phyloP scores from a whole-genome alignment of 352 stramenopile genomes.

The Globisporangium viniferum region DNA sequence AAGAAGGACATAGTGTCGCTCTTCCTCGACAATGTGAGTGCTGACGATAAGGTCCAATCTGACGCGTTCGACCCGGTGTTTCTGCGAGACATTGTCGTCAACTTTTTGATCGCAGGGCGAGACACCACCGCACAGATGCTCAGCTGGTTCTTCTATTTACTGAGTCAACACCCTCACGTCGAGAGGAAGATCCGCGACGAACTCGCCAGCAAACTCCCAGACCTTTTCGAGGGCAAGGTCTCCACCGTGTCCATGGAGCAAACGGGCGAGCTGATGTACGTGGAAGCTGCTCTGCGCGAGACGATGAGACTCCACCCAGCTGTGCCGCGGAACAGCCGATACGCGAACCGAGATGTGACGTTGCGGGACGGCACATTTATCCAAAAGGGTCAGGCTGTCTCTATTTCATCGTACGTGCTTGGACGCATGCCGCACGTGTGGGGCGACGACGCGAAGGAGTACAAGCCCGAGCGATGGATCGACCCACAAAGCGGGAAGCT shows the following conservation, averaged over 20 bases:
- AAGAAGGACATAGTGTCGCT: no score
- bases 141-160: neutral
- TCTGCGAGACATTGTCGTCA: neutral
- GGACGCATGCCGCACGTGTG: slow-evolving; percentile 20
- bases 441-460: slow-evolving; percentile 48
- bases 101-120: neutral
- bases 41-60: neutral
- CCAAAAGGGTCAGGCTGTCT: neutral
- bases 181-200: neutral
- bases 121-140: neutral
- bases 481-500: slow-evolving; percentile 13
- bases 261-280: neutral
- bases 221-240: neutral
- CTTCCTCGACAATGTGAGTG: neutral
- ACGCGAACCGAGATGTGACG: neutral
- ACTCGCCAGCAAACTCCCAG: neutral
- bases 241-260: neutral
- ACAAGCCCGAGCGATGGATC: slow-evolving; percentile 55
- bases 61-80: neutral
- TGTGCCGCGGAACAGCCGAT: neutral
- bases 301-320: neutral
- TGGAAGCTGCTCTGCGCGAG: neutral
- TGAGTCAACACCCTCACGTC: neutral
- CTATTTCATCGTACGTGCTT: neutral
- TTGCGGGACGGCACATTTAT: neutral